Conservation (phyloP, 192 early-diverging fungal species). For the Backusella australiensis region DNA sequence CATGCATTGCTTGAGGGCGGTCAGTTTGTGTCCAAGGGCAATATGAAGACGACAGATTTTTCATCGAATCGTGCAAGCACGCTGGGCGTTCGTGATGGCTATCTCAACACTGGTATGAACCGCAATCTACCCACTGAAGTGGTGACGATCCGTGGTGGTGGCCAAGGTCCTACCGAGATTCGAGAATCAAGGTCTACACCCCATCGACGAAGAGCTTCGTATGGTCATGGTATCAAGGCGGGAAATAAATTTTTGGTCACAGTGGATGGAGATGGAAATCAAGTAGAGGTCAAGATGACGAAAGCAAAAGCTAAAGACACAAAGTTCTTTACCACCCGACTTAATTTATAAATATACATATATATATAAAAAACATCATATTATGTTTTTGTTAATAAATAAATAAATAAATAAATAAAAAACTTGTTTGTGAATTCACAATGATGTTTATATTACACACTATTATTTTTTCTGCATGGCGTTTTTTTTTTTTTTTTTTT, state of each 20-base stretch:
- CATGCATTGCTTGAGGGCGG: slow-evolving; percentile 27
- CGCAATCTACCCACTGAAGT: background rate
- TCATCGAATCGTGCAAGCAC: background rate
- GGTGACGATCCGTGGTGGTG: background rate
- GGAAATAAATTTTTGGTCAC: slow-evolving; percentile 35
- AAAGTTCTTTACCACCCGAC: slow-evolving; percentile 19
- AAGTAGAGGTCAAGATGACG: slow-evolving; percentile 33
- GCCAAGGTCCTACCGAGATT: background rate
- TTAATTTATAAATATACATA: no score
- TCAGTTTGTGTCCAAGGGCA: slow-evolving; percentile 4
- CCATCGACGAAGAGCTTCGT: background rate
- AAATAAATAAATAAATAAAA: no score
- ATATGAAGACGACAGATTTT: background rate
- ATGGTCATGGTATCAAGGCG: slow-evolving; percentile 27
- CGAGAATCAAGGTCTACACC: slow-evolving; percentile 24
- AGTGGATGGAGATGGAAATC: slow-evolving; percentile 28
- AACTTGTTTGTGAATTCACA: no score
- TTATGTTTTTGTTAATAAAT: no score
- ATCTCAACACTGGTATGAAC: background rate
- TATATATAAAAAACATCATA: no score
- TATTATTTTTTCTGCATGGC: no score
- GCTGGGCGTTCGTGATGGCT: background rate
- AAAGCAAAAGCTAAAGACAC: slow-evolving; percentile 25
- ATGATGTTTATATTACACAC: no score
- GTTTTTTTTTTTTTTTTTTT: no score